Conservation (phyloP, 2,329 filamentous ascomycete species). For the Pseudogymnoascus sp. region DNA sequence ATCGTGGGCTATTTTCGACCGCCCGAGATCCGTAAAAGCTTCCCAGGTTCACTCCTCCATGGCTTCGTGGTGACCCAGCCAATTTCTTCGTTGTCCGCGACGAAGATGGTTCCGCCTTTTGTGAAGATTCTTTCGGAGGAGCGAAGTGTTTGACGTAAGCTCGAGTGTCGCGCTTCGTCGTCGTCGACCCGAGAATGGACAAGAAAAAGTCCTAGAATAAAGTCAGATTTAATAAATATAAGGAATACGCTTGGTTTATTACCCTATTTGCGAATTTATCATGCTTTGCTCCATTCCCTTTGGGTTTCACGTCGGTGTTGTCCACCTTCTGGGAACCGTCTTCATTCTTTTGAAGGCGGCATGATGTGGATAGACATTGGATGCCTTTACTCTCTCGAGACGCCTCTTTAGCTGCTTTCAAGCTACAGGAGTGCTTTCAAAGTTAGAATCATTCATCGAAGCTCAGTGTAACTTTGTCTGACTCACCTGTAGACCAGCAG, state of each 20-base stretch:
- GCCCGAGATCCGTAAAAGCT: conserved; percentile 51
- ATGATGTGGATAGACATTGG: conserved; percentile 14
- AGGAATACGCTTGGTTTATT: conserved; percentile 13
- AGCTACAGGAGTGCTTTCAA: conserved; percentile 12
- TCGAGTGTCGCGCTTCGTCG: conserved; percentile 87
- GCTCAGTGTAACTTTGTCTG: not conserved
- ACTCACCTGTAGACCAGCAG: conserved; percentile 28
- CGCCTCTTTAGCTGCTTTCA: not conserved
- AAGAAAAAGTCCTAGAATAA: conserved; percentile 70
- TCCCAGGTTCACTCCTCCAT: conserved; percentile 50
- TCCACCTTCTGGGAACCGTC: conserved; percentile 22
- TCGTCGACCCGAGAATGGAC: conserved; percentile 77
- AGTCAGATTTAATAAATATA: conserved; percentile 10
- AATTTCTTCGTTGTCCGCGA: conserved; percentile 16
- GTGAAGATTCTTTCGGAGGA: conserved; percentile 30
- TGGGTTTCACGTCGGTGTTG: conserved; percentile 22
- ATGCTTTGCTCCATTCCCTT: conserved; percentile 37
- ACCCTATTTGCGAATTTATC: conserved; percentile 43
- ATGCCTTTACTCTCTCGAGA: conserved; percentile 10
- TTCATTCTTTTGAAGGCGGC: conserved; percentile 20
- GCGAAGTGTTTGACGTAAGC: conserved; percentile 85
- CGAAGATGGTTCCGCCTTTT: conserved; percentile 25
- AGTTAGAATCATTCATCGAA: conserved; percentile 11
- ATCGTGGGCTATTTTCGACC: conserved; percentile 51
- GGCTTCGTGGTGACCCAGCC: conserved; percentile 14